Evolutionary conservation across 805 yeast species (phyloP), one percentile per base, ranked within the genome.

Genomic region (Suhomyces sp.): DNA sequence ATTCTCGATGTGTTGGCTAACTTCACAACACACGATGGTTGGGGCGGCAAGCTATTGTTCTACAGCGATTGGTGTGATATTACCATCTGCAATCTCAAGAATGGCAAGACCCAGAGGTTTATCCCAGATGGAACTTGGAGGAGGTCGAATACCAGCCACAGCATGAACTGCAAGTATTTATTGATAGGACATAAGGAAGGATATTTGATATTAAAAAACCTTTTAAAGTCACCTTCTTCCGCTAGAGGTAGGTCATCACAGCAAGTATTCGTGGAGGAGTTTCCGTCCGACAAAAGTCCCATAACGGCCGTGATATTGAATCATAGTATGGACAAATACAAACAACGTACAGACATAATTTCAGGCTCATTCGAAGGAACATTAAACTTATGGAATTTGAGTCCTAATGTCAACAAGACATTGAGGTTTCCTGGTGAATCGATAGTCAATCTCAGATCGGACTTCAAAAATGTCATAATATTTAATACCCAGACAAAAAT

Each of bases 101-200:
- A 52, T 49, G 72, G 72, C 2, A 56, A 46, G 31, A 60, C 53
- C 41, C 72, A 64, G 41, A 54, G 64, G 16, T 65, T 53, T 28
- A 58, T 66, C 6, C 72, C 70, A 1, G 70, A 46, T 5, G 44
- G 65, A 2, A n/a, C n/a, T n/a, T n/a, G n/a, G n/a, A n/a, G n/a
- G n/a, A n/a, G n/a, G n/a, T n/a, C n/a, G n/a, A 50, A 47, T 38
- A 26, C 37, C 13, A 48, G 53, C 19, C 51, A 39, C 37, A 50
- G 48, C 14, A 39, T 63, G 6, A 60, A 54, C 41, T 63, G 68
- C 68, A 56, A 50, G 35, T 57, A 61, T 38, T 42, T 63, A 19
- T 47, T 59, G 3, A 47, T 56, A 25, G 63, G 65, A 17, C 55
- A 50, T 17, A 20, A 35, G 5, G 39, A 44, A 5, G 71, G 69